A percentile compares a stretch with the other conserved stretches of the same genome.
phyloP scores from a whole-genome alignment of 2,329 filamentous ascomycete species.

The Penicillium sp. region DNA sequence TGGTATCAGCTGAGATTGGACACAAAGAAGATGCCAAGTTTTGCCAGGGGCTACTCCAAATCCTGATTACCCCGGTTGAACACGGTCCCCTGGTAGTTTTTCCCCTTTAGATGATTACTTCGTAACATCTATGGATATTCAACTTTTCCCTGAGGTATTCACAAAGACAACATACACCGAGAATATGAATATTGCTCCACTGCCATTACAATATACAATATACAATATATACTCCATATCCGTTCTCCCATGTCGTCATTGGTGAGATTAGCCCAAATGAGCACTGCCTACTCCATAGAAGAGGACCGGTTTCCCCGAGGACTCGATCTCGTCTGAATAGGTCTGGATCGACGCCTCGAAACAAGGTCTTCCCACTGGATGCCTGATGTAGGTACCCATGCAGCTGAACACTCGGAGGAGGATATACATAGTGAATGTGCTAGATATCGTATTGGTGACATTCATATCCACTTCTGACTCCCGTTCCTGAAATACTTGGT shows the following conservation, averaged over 20 bases:
- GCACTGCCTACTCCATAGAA: neutral
- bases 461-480: neutral
- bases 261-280: conserved; percentile 8
- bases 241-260: conserved; percentile 16
- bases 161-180: too few relatives aligned
- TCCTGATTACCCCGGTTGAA: neutral
- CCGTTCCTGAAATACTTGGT: conserved; percentile 5
- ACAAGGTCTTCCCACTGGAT: neutral
- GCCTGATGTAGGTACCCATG: neutral
- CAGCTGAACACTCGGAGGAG: neutral
- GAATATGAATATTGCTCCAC: too few relatives aligned
- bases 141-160: too few relatives aligned
- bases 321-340: conserved; percentile 21
- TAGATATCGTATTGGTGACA: neutral
- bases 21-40: conserved; percentile 1
- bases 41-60: neutral
- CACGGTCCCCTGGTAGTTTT: too few relatives aligned
- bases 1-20: too few relatives aligned
- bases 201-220: too few relatives aligned
- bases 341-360: conserved; percentile 23
- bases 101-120: neutral
- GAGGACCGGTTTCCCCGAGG: conserved; percentile 10
- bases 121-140: neutral
- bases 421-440: neutral
- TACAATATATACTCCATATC: too few relatives aligned